Base-by-base conservation (phyloP, 2,329 filamentous ascomycete species). In the Plectosphaerella cucumerina region DNA sequence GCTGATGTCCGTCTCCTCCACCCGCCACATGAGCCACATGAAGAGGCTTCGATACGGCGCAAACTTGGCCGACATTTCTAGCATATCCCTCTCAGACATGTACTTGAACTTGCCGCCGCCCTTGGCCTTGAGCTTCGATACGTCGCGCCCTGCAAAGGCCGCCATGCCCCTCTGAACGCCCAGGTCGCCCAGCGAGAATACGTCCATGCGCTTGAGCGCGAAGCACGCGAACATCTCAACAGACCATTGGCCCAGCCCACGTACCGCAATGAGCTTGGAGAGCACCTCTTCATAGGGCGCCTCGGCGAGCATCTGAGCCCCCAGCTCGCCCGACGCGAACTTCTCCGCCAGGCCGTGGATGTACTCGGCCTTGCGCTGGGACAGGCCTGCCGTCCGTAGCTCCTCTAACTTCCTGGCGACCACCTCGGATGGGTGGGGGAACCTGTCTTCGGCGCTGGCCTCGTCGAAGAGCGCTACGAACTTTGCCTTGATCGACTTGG, bases 221-320 rank as follows among this genome's bases (percentile, higher is more conserved):
- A 99, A 97, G 69, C 89, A 90, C 47, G 92, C 90, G 75, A 99
- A 99, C 94, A 99, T 97, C 74, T 97, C 92, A 14, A 96, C 91
- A 45, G 86, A 92, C 94, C 94, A 97, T 49, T 78, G 80, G 0
- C 94, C 94, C 47, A 97, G 71, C 0, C 94, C 94, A 10, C 93
- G 80, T 5, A 99, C 91, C 1, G 91, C 89, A 45, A 88, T 90
- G 45, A 99, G 76, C 65, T 81, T 86, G 67, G 88, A 82, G 56
- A 97, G 76, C 8, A 99, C 80, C 59, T 96, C 89, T 47, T 96
- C 92, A 65, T 99, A 94, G 5, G 84, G 81, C 2, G 90, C 90
- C 34, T 83, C 81, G 48, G 89, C 81, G 18, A 97, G 79, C 77
- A 94, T 85, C 56, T 80, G 71, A 11, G 90, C 86, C 43, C 81